phyloP scores from a whole-genome alignment of 306 rosid species.

The Trifolium pratense region DNA sequence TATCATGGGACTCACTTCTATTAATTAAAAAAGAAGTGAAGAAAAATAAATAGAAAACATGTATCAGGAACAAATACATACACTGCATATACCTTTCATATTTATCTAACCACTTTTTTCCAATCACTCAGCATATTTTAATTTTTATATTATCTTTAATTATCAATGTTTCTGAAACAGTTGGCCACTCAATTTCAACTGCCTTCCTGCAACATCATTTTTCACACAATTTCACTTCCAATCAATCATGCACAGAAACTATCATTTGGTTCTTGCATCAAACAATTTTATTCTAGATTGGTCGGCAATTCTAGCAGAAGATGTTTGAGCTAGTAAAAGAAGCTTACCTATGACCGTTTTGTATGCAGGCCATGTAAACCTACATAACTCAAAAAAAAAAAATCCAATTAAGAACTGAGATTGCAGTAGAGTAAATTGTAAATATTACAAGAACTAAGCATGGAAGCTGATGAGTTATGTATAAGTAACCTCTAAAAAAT shows the following conservation, averaged over 20 bases:
- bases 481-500: slow-evolving; percentile 21
- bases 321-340: slow-evolving; percentile 20
- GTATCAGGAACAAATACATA: slow-evolving; percentile 30
- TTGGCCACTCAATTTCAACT: slow-evolving; percentile 13
- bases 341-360: slow-evolving; percentile 75
- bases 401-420: slow-evolving; percentile 21
- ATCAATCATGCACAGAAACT: slow-evolving; percentile 21
- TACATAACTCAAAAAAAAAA: slow-evolving; percentile 44
- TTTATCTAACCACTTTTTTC: slow-evolving; percentile 6
- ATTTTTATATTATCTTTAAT: background rate
- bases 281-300: slow-evolving; percentile 32
- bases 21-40: background rate
- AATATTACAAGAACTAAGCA: background rate
- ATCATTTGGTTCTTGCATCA: slow-evolving; percentile 18
- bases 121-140: slow-evolving; percentile 4
- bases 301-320: slow-evolving; percentile 14
- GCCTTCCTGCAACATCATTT: slow-evolving; percentile 29
- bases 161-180: slow-evolving; percentile 22
- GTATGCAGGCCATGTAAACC: slow-evolving; percentile 96
- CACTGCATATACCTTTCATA: slow-evolving; percentile 20
- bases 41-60: slow-evolving; percentile 24
- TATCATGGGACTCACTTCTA: background rate
- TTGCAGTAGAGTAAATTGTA: slow-evolving; percentile 23
- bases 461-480: slow-evolving; percentile 17
- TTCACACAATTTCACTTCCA: slow-evolving; percentile 31